Conservation (phyloP, 2,329 filamentous ascomycete genomes). For the Bertia moriformis region DNA sequence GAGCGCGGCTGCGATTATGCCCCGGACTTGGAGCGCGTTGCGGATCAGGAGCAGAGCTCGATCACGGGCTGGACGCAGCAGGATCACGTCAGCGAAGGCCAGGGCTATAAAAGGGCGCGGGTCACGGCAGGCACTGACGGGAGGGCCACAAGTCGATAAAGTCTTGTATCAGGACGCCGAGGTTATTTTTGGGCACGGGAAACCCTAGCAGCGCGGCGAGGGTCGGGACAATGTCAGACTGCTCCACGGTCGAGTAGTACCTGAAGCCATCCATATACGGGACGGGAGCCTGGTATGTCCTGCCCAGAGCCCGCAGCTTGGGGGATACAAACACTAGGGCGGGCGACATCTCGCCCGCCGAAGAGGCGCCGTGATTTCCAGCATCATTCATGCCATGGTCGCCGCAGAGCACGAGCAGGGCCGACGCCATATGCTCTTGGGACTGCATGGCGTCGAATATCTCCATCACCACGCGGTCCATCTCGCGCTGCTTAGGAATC, state of each 20-base stretch:
- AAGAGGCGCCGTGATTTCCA: slow-evolving; percentile 90
- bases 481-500: slow-evolving; percentile 82
- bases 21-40: slow-evolving; percentile 70
- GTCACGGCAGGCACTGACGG: too few species aligned
- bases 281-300: slow-evolving; percentile 32
- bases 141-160: slow-evolving; percentile 65
- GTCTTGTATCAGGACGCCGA: slow-evolving; percentile 71
- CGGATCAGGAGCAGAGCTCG: slow-evolving; percentile 54
- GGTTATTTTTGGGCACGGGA: slow-evolving; percentile 75
- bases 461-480: slow-evolving; percentile 67
- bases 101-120: too few species aligned
- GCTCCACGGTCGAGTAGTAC: slow-evolving; percentile 75
- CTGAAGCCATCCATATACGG: slow-evolving; percentile 56
- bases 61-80: slow-evolving; percentile 31
- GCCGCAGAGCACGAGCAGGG: slow-evolving; percentile 73
- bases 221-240: slow-evolving; percentile 86
- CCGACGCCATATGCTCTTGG: slow-evolving; percentile 57
- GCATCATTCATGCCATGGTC: slow-evolving; percentile 99
- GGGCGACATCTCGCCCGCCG: slow-evolving; percentile 83
- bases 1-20: slow-evolving; percentile 64
- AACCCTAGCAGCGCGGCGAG: slow-evolving; percentile 76
- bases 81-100: too few species aligned
- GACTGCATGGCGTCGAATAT: slow-evolving; percentile 66
- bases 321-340: slow-evolving; percentile 84
- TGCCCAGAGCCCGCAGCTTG: slow-evolving; percentile 48